Evolutionary conservation across 106 monocot genomes (phyloP).

Genomic region (Dendrobium huoshanense): DNA sequence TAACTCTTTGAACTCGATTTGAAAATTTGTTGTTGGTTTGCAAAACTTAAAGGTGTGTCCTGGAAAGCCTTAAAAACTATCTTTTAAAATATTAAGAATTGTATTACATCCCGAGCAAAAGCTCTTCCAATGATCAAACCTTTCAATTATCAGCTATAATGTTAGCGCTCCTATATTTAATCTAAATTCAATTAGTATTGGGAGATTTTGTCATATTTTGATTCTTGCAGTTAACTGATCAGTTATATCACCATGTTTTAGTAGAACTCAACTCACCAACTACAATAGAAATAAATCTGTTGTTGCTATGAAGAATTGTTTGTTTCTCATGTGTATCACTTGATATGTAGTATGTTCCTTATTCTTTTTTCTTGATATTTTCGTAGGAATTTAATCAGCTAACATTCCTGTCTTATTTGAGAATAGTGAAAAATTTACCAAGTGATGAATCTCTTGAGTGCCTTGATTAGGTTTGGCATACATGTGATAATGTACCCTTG

Average conservation of each 20-base stretch:
- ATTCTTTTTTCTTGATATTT: neutral
- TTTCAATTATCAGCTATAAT: neutral
- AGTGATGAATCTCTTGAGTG: neutral
- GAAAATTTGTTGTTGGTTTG: neutral
- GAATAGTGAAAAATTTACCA: neutral
- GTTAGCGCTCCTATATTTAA: neutral
- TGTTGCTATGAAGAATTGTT: neutral
- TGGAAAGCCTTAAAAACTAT: neutral
- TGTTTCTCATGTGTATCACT: neutral
- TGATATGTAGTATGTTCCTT: neutral
- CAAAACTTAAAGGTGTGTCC: neutral
- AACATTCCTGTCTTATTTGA: neutral
- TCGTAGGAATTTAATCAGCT: neutral
- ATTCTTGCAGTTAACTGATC: neutral
- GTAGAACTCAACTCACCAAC: neutral
- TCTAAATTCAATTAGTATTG: neutral
- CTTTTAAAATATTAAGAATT: neutral
- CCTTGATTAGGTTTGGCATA: neutral
- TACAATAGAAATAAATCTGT: neutral
- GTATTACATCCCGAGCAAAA: neutral
- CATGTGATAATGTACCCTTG: neutral
- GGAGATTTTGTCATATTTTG: neutral
- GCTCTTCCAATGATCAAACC: neutral
- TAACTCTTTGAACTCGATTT: neutral
- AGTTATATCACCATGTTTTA: neutral